Evolutionary conservation across 148 eudicot genomes (phyloP).

Genomic region (Camellia sinensis): DNA sequence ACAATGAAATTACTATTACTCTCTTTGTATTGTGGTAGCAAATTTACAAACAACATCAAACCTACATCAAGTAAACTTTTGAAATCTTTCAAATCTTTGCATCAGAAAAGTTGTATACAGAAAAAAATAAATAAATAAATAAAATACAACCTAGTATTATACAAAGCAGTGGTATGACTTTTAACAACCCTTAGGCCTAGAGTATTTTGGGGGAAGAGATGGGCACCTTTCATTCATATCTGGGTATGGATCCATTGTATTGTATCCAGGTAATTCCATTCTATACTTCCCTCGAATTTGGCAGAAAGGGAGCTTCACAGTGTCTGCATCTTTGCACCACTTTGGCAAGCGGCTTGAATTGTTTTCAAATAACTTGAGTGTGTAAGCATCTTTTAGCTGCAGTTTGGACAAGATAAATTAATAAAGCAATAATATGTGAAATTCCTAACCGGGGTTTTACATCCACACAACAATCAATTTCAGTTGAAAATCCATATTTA

Average conservation of each 20-base stretch:
- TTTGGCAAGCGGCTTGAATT: slow-evolving; percentile 76
- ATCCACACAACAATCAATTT: not conserved
- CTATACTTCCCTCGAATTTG: slow-evolving; percentile 85
- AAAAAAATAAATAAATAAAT: too few relatives aligned
- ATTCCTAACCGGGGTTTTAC: not conserved
- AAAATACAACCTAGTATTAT: not conserved
- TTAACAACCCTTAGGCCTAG: slow-evolving; percentile 63
- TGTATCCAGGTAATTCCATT: slow-evolving; percentile 91
- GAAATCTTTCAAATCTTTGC: too few relatives aligned
- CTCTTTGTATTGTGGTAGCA: too few relatives aligned
- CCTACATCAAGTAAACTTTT: too few relatives aligned
- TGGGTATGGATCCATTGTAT: slow-evolving; percentile 67
- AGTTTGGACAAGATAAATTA: slow-evolving; percentile 13
- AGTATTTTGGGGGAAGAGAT: slow-evolving; percentile 76
- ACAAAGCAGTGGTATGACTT: not conserved
- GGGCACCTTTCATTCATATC: slow-evolving; percentile 92
- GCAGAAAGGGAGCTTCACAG: slow-evolving; percentile 74
- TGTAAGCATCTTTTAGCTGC: slow-evolving; percentile 93
- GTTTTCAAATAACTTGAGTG: slow-evolving; percentile 72
- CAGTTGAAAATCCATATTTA: not conserved
- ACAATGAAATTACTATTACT: too few relatives aligned
- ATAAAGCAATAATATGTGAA: not conserved
- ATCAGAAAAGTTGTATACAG: too few relatives aligned
- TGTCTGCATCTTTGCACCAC: slow-evolving; percentile 89
- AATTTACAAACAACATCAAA: too few relatives aligned